Evolutionary conservation across 306 rosid species (phyloP).

Genomic region (Fragaria nilgerrensis): DNA sequence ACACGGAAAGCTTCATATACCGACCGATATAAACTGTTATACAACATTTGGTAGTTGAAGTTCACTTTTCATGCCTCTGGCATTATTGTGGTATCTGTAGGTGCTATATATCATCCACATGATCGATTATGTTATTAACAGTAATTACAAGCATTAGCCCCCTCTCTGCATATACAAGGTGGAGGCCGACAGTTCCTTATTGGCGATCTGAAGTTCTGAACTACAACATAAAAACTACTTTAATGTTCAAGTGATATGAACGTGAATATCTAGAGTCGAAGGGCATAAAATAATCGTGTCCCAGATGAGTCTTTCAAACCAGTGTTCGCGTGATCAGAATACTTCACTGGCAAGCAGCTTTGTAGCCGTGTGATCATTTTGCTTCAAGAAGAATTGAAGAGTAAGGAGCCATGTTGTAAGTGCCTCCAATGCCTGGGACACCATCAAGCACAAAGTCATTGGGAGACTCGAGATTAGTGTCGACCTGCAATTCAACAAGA

Average conservation of each 20-base stretch:
- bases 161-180: constrained; percentile 2
- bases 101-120: neutral
- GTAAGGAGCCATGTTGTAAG: constrained; percentile 70
- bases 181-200: constrained; percentile 1
- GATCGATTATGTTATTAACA: neutral
- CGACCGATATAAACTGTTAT: neutral
- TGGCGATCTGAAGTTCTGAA: neutral
- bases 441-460: constrained; percentile 69
- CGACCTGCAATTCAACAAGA: constrained; percentile 51
- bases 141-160: neutral
- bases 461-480: constrained; percentile 71
- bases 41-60: neutral
- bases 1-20: neutral
- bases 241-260: neutral
- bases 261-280: neutral
- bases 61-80: neutral
- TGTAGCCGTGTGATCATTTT: constrained; percentile 38
- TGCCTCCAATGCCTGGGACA: constrained; percentile 41
- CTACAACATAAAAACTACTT: neutral
- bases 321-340: neutral
- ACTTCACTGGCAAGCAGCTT: constrained; percentile 24
- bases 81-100: neutral
- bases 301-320: neutral
- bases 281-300: neutral
- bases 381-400: constrained; percentile 89